Base-by-base conservation (phyloP, 495 filamentous ascomycete species). In the Lindgomyces ingoldianus region DNA sequence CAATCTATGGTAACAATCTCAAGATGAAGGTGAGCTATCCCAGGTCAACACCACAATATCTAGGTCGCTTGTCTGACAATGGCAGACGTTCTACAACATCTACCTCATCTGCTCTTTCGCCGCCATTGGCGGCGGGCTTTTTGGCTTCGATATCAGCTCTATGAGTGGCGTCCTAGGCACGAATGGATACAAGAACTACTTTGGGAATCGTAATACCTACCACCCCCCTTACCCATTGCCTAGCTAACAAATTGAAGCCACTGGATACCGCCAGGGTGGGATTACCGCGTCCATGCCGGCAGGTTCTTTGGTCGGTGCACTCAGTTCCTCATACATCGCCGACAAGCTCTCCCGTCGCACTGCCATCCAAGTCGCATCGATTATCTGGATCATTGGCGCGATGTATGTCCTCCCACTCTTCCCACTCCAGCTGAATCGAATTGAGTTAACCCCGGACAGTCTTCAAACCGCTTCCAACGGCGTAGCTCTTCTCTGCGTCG, bases 231-330 rank as follows among this genome's bases (percentile, higher is more conserved):
- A 45, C 4, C 6, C 6, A 26, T 26, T 4, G 36, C 46, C 33
- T 24, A n/a, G 39, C 33, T 71, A 27, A 63, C 58, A 56, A 14
- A n/a, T n/a, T 39, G 39, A 24, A 68, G 63, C 50, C 25, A 73
- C 76, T 42, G 81, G 80, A 9, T 83, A 83, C 68, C 65, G 77
- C 11, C 84, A 88, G 75, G 85, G 85, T 16, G 84, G 78, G 42
- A 88, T 88, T 72, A 87, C 85, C 10, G 79, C 78, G 41, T 77
- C 89, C n/a, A 89, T 93, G 81, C 87, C 90, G 22, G 83, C 87
- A 36, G 89, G 89, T n/a, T 90, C 87, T 21, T 76, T 90, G n/a
- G 67, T 89, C 33, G 89, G 88, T 47, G 85, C 88, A 18, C 79
- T 92, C 4, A 59, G 71, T 12, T 87, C 85, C 3, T 85, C 83